phyloP scores from a whole-genome alignment of 768 basidiomycete genomes.

The Hygrocybe coccinea region DNA sequence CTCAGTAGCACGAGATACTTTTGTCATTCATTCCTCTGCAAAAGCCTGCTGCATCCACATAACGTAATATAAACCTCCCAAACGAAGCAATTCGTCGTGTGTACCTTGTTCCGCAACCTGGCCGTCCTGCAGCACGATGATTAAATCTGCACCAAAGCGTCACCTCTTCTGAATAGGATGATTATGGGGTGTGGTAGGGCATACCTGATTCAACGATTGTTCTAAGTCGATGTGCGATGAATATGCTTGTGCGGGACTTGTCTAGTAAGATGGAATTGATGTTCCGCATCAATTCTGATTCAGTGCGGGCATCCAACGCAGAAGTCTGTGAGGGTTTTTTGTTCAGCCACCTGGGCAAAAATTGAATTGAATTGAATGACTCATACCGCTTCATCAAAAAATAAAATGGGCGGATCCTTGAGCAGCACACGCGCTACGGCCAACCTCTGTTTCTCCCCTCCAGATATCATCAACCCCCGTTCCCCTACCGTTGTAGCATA shows the following conservation, averaged over 20 bases:
- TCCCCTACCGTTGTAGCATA: constrained; percentile 93
- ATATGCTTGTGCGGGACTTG: constrained; percentile 85
- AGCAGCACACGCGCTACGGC: constrained; percentile 90
- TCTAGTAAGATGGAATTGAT: constrained; percentile 76
- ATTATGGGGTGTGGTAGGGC: constrained; percentile 15
- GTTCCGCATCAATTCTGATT: constrained; percentile 91
- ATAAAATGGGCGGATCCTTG: constrained; percentile 92
- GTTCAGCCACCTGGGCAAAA: background rate
- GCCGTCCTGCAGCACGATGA: constrained; percentile 92
- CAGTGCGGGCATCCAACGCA: constrained; percentile 91
- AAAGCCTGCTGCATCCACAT: constrained; percentile 80
- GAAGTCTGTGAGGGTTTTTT: constrained; percentile 62
- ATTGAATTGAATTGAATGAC: background rate
- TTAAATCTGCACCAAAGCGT: constrained; percentile 54
- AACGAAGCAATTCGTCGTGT: constrained; percentile 76
- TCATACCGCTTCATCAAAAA: constrained; percentile 96
- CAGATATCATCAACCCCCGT: constrained; percentile 95
- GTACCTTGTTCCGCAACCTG: constrained; percentile 89
- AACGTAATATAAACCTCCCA: constrained; percentile 64
- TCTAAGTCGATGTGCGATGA: constrained; percentile 90
- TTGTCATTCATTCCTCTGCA: constrained; percentile 12
- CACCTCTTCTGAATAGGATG: background rate
- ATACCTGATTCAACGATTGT: constrained; percentile 87
- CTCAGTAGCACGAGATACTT: background rate
- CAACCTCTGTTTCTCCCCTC: constrained; percentile 95